Evolutionary conservation across 257 asterid genomes (phyloP).

Genomic region (Solanum bulbocastanum): DNA sequence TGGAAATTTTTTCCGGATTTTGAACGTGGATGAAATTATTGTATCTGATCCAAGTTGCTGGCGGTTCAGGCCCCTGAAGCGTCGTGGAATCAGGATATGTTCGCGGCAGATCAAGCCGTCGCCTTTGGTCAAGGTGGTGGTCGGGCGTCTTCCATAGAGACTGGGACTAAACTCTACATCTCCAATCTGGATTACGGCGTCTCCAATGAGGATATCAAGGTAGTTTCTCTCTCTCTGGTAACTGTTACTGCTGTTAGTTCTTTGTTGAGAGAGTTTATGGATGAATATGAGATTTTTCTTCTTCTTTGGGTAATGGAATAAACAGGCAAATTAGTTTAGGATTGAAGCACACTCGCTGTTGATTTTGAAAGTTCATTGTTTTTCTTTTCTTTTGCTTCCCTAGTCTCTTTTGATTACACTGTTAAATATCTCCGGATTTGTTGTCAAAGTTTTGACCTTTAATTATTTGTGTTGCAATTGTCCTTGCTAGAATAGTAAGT

Average conservation of each 20-base stretch:
- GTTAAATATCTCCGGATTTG: background rate
- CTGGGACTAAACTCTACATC: conserved; percentile 89
- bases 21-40: background rate
- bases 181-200: conserved; percentile 92
- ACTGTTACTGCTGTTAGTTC: background rate
- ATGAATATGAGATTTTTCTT: background rate
- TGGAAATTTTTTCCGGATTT: background rate
- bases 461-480: background rate
- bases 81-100: conserved; percentile 83
- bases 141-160: conserved; percentile 67
- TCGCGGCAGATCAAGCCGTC: conserved; percentile 17
- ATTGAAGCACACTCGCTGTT: background rate
- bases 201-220: conserved; percentile 89
- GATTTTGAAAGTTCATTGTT: background rate
- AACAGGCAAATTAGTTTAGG: background rate
- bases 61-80: conserved; percentile 75
- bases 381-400: background rate
- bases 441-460: background rate
- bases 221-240: background rate
- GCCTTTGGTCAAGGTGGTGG: conserved; percentile 23
- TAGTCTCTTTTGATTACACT: background rate
- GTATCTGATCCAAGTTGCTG: background rate
- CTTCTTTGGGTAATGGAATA: background rate
- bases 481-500: background rate
- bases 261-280: background rate